A percentile compares a stretch with the other conserved stretches of the same genome.
These are phyloP conservation scores for Myriosclerotinia duriaeana DNA, from an alignment of 2,329 filamentous ascomycete species.

Conservation along the genomic window DNA sequence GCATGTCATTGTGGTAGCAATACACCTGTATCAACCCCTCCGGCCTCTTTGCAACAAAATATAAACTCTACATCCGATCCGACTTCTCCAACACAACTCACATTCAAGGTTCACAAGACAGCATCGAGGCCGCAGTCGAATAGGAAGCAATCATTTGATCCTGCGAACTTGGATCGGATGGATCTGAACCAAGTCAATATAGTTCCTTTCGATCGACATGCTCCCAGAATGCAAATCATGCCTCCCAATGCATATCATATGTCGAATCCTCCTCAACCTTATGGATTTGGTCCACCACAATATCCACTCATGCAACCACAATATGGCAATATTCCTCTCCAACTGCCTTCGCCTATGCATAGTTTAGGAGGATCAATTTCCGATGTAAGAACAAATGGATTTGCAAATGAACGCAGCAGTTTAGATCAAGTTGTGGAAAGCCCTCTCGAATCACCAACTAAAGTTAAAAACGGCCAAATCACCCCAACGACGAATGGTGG, in stretches of 20 bases:
- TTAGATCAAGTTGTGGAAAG: constrained; percentile 35
- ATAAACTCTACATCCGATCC: constrained; percentile 44
- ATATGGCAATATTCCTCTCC: constrained; percentile 30
- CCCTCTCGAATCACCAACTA: constrained; percentile 31
- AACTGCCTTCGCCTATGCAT: constrained; percentile 28
- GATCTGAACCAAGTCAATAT: constrained; percentile 55
- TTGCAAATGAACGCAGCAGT: constrained; percentile 24
- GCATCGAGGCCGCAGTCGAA: constrained; percentile 30
- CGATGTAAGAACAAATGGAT: constrained; percentile 28
- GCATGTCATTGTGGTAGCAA: constrained; percentile 53
- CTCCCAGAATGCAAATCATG: constrained; percentile 34
- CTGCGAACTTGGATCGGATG: constrained; percentile 51
- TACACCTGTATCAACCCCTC: constrained; percentile 30
- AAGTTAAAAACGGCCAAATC: constrained; percentile 26
- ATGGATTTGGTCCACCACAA: constrained; percentile 33
- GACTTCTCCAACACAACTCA: constrained; percentile 38
- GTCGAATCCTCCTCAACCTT: constrained; percentile 28
- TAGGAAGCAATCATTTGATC: constrained; percentile 52
- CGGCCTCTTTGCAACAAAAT: constrained; percentile 27
- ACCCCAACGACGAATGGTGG: constrained; percentile 26
- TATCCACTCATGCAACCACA: constrained; percentile 34
- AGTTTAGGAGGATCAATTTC: constrained; percentile 19
- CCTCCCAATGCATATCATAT: constrained; percentile 33
- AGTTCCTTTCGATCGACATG: constrained; percentile 41
- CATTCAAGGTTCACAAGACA: constrained; percentile 38